Conservation (phyloP, 345 rosid species). For the Triadica sebifera region DNA sequence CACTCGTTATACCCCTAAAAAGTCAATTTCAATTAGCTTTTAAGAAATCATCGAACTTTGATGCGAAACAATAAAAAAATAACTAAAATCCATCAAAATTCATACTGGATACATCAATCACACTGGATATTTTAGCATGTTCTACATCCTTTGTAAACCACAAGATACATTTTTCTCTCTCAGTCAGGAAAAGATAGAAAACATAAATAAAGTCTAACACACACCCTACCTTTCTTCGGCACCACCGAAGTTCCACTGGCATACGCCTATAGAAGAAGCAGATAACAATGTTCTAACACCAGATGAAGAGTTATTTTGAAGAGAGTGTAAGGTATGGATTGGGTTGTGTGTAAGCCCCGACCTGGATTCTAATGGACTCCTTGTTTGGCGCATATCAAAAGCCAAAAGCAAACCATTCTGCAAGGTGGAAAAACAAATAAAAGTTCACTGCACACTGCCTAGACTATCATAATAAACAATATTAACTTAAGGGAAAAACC, state of each 20-base stretch:
- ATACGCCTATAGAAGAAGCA: conserved; percentile 82
- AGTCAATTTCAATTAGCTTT: too few species aligned
- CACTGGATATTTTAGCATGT: not conserved
- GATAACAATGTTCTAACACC: conserved; percentile 51
- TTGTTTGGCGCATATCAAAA: conserved; percentile 83
- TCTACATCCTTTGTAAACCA: not conserved
- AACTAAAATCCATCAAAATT: too few species aligned
- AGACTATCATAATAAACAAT: conserved; percentile 8
- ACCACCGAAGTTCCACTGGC: conserved; percentile 62
- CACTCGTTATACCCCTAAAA: too few species aligned
- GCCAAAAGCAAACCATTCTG: conserved; percentile 74
- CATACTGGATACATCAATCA: not conserved
- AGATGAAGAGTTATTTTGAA: conserved; percentile 35
- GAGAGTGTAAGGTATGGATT: conserved; percentile 65
- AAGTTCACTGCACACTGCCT: not conserved
- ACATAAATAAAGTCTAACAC: not conserved
- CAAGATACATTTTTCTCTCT: too few species aligned
- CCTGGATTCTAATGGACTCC: conserved; percentile 47
- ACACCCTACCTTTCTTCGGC: conserved; percentile 55
- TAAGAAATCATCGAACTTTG: too few species aligned
- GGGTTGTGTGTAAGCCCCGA: conserved; percentile 68
- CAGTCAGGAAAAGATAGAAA: not conserved
- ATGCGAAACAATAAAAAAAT: too few species aligned
- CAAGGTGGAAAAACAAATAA: conserved; percentile 11
- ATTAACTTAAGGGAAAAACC: conserved; percentile 40